Conservation (phyloP, 2,329 filamentous ascomycete genomes). For the Didymellaceae sp. region DNA sequence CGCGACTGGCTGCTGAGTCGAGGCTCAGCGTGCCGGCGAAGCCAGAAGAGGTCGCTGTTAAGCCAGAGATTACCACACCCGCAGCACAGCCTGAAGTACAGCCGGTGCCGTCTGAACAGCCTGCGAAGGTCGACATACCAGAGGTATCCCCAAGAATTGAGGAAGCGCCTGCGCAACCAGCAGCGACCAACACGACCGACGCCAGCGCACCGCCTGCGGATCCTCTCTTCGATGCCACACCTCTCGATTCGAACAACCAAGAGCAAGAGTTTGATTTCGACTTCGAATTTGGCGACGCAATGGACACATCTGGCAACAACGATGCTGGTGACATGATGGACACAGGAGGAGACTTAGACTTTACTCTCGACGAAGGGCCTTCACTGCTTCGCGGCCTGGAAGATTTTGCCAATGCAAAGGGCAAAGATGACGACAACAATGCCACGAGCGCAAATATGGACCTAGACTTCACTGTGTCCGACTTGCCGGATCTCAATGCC, state of each 20-base stretch:
- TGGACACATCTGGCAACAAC: constrained; percentile 31
- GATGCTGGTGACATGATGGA: constrained; percentile 36
- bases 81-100: constrained; percentile 12
- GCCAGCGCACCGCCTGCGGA: constrained; percentile 28
- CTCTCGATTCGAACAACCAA: constrained; percentile 29
- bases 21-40: constrained; percentile 17
- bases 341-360: constrained; percentile 37
- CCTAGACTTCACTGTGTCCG: constrained; percentile 42
- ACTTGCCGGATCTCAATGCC: constrained; percentile 34
- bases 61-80: constrained; percentile 24
- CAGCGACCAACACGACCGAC: constrained; percentile 24
- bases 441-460: constrained; percentile 25
- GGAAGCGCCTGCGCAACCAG: constrained; percentile 19
- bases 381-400: constrained; percentile 46
- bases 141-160: constrained; percentile 23
- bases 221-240: constrained; percentile 41
- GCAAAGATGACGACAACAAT: constrained; percentile 24
- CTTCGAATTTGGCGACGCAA: constrained; percentile 45
- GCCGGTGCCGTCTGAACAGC: constrained; percentile 6
- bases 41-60: constrained; percentile 17
- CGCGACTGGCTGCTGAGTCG: constrained; percentile 40
- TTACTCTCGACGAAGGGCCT: constrained; percentile 40
- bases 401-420: constrained; percentile 48
- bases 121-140: constrained; percentile 11
- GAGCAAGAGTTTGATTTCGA: constrained; percentile 50